These are phyloP conservation scores for Xylariaceae sp. DNA, from an alignment of 2,329 filamentous ascomycete genomes.

Conservation along the genomic window DNA sequence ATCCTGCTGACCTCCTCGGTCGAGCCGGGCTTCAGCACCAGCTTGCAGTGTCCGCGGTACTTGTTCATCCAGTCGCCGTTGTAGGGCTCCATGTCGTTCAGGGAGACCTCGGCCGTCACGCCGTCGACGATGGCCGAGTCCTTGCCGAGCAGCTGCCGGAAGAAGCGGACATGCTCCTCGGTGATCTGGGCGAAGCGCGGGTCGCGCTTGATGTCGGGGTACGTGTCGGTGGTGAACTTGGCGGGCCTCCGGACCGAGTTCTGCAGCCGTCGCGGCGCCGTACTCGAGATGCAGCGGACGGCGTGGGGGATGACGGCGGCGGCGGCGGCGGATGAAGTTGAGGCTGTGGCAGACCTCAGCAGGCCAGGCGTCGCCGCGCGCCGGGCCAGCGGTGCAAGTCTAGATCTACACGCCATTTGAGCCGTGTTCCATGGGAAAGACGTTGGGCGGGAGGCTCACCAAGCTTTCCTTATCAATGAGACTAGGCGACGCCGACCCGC, in stretches of 20 bases:
- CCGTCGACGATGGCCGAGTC: conserved; percentile 80
- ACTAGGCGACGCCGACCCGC: too few species aligned
- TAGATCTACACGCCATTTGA: conserved; percentile 25
- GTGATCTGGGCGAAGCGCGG: conserved; percentile 66
- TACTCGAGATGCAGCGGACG: conserved; percentile 19
- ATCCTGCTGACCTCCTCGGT: conserved; percentile 88
- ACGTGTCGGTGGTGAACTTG: conserved; percentile 79
- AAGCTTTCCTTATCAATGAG: too few species aligned
- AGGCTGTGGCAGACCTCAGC: conserved; percentile 7
- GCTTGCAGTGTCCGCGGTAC: conserved; percentile 80
- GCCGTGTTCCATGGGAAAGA: too few species aligned
- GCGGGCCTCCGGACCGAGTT: conserved; percentile 28
- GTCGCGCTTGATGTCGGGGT: conserved; percentile 76
- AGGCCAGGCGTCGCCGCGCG: conserved; percentile 16
- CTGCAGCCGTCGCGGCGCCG: conserved; percentile 19
- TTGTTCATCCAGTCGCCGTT: conserved; percentile 99
- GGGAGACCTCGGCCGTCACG: conserved; percentile 59
- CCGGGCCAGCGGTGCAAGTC: conserved; percentile 20
- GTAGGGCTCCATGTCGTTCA: conserved; percentile 80
- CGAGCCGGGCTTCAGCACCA: conserved; percentile 78
- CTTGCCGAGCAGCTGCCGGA: conserved; percentile 71
- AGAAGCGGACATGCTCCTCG: conserved; percentile 71
- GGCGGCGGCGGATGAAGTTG: not conserved
- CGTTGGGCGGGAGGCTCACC: too few species aligned
- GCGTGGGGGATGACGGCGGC: conserved; percentile 5